Conservation (phyloP, 352 stramenopile genomes). For the Pythium phragmiticola region DNA sequence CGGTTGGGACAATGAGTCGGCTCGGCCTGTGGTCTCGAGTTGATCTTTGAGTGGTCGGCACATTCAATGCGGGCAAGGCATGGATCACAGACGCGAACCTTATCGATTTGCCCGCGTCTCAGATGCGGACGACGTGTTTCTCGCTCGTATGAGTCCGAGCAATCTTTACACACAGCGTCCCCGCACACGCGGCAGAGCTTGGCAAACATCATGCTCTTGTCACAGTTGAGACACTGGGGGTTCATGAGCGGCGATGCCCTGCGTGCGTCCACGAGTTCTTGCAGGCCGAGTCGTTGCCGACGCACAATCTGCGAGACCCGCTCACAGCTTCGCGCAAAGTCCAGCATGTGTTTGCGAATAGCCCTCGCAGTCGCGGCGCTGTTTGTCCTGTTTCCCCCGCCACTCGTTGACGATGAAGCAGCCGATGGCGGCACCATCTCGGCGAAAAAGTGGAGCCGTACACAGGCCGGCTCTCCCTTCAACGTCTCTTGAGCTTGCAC, state of each 20-base stretch:
- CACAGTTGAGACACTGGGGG: conserved; percentile 54
- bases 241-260: conserved; percentile 43
- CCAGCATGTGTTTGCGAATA: conserved; percentile 8
- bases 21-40: no score
- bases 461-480: not conserved
- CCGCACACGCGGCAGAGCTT: conserved; percentile 34
- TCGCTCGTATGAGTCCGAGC: conserved; percentile 5
- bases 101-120: not conserved
- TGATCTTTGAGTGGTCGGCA: not conserved
- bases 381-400: no score
- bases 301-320: conserved; percentile 47
- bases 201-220: conserved; percentile 36
- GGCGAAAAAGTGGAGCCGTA: conserved; percentile 25
- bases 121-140: not conserved
- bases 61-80: conserved; percentile 1
- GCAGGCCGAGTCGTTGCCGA: conserved; percentile 49
- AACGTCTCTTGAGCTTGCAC: not conserved
- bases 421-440: not conserved
- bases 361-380: not conserved
- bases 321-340: conserved; percentile 1
- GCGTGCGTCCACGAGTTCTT: conserved; percentile 39
- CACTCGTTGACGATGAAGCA: no score
- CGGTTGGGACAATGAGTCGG: no score
- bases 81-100: not conserved
- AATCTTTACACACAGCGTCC: conserved; percentile 6